These are phyloP conservation scores for Fusarium camptoceras DNA, from an alignment of 2,329 filamentous ascomycete genomes.

Conservation along the genomic window DNA sequence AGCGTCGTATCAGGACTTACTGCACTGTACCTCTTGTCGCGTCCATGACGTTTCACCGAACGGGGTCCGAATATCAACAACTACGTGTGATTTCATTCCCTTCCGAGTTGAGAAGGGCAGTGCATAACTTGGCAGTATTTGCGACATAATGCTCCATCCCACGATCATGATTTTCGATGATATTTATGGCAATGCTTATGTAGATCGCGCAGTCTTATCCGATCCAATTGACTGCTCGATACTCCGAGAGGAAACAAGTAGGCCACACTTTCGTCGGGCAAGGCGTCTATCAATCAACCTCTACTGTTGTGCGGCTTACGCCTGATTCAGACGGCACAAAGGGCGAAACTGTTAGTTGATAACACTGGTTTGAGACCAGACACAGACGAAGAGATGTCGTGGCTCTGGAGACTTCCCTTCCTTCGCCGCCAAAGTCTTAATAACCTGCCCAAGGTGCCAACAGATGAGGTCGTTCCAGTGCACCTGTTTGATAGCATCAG, in stretches of 20 bases:
- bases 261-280: neutral
- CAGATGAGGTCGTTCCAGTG: slow-evolving; percentile 29
- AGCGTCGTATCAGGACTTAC: neutral
- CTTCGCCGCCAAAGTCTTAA: neutral
- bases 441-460: neutral
- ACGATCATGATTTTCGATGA: neutral
- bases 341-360: neutral
- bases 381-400: neutral
- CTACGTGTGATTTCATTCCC: neutral
- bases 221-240: neutral
- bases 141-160: neutral
- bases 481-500: slow-evolving; percentile 25
- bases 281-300: neutral
- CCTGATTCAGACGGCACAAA: neutral
- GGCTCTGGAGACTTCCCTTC: neutral
- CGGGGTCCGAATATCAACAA: neutral
- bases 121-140: neutral
- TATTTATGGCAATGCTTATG: neutral
- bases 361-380: neutral
- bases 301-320: neutral
- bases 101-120: neutral
- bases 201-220: neutral
- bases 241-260: neutral
- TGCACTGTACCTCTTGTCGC: neutral
- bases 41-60: neutral